phyloP scores from a whole-genome alignment of 2,329 filamentous ascomycete species.

The Verticillium dahliae region DNA sequence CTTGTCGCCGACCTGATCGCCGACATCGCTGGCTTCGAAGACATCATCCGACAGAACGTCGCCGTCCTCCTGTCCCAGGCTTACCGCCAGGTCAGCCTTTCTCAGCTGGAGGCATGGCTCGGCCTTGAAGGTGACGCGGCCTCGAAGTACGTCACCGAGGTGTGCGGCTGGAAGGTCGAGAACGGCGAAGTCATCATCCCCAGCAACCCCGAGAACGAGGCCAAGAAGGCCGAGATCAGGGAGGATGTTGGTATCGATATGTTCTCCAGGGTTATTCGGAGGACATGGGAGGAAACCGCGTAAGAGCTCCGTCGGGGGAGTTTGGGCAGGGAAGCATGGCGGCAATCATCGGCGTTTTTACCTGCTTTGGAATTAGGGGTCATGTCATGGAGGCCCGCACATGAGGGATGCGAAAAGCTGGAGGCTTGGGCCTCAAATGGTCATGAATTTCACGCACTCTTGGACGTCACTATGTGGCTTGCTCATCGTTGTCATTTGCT shows the following conservation, averaged over 20 bases:
- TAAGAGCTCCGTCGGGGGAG: conserved; percentile 25
- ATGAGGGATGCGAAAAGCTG: conserved; percentile 3
- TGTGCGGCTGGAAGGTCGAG: conserved; percentile 77
- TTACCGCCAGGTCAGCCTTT: conserved; percentile 64
- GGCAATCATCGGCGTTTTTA: conserved; percentile 14
- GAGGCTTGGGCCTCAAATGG: background rate
- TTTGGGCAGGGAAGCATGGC: conserved; percentile 11
- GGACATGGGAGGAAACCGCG: conserved; percentile 79
- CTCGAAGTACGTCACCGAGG: conserved; percentile 74
- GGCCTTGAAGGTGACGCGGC: conserved; percentile 63
- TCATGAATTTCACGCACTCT: background rate
- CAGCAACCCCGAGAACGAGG: conserved; percentile 94
- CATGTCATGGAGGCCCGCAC: conserved; percentile 5
- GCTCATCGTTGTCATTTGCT: background rate
- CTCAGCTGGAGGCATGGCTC: conserved; percentile 68
- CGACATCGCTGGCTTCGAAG: conserved; percentile 92
- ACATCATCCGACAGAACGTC: conserved; percentile 84
- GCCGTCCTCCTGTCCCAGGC: conserved; percentile 78
- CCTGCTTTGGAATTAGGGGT: conserved; percentile 12
- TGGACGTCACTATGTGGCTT: background rate
- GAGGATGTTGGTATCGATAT: conserved; percentile 92
- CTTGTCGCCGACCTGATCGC: conserved; percentile 92
- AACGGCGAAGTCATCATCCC: conserved; percentile 67
- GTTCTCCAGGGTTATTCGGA: conserved; percentile 71
- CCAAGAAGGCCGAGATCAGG: conserved; percentile 87